Conservation (phyloP, 352 stramenopile genomes). For the Saprolegnia diclina region DNA sequence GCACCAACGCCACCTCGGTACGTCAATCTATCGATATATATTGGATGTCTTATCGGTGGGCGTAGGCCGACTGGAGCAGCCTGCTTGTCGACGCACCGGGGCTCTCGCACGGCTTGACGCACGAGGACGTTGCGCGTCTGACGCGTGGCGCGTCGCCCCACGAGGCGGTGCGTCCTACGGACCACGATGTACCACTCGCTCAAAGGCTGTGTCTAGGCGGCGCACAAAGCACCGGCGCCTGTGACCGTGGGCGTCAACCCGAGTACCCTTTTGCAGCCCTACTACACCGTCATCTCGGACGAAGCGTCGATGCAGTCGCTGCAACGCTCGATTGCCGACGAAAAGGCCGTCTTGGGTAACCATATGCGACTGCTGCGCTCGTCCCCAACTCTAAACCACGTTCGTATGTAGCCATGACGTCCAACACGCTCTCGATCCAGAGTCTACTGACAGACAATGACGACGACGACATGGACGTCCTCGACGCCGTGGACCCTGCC, state of each 20-base stretch:
- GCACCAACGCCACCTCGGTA: constrained; percentile 29
- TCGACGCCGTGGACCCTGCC: background rate
- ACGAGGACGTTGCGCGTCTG: constrained; percentile 35
- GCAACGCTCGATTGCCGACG: constrained; percentile 48
- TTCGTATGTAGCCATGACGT: background rate
- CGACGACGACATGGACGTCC: background rate
- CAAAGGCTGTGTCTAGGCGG: background rate
- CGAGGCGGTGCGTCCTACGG: background rate
- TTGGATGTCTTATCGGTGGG: constrained; percentile 14
- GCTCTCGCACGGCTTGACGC: constrained; percentile 46
- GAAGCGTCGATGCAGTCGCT: constrained; percentile 46
- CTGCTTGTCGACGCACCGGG: constrained; percentile 53
- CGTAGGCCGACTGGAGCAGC: constrained; percentile 32
- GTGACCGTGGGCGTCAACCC: constrained; percentile 55
- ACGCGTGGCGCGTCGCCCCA: background rate
- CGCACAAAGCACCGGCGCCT: constrained; percentile 6
- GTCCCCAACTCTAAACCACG: background rate
- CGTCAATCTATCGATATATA: constrained; percentile 34
- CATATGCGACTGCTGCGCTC: background rate
- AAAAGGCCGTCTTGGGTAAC: constrained; percentile 37
- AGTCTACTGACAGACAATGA: background rate
- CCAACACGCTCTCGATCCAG: constrained; percentile 11
- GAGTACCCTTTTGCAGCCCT: constrained; percentile 47
- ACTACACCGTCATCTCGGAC: constrained; percentile 59
- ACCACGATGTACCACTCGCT: no score